Base-by-base conservation (phyloP, 164 flowering plant species). In the Echeveria elegans region DNA sequence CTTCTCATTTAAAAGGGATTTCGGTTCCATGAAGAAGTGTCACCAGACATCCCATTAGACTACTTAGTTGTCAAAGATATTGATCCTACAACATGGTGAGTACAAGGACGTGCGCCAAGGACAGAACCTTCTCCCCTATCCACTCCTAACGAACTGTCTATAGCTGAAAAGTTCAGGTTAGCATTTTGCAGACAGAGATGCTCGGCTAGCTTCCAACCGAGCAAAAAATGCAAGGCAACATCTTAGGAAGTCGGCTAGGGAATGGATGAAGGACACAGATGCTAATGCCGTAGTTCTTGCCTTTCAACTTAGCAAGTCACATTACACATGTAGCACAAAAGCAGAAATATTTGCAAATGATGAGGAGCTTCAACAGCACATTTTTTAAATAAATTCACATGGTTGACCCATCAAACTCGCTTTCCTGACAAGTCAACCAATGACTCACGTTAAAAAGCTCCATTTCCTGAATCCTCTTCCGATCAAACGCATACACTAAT, bases 191-290 rank as follows among this genome's bases (percentile, higher is more conserved):
- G 96, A 94, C 70, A 85, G 98, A 68, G 98, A 90, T 71, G 72
- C 80, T 11, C 77, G 86, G 15, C 68, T 89, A 60, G 96, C 95
- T 24, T 93, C 92, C 28, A 89, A 94, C 75, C 86, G 97, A 47
- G 98, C 98, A 11, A 90, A 91, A 74, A 91, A 90, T 74, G 92
- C 88, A 11, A 88, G 98, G 77, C 97, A 90, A 68, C 90, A 81
- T 66, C 82, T 77, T 67, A 76, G 98, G n/a, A 88, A 96, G 36
- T 90, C 90, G 21, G 88, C 83, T 74, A 87, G 81, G 69, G 94
- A 93, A 45, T 75, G 86, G 89, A 62, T 86, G 71, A 81, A 69
- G 82, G 75, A 68, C 68, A 58, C 83, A 16, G 81, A 75, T 30
- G 92, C 88, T 24, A 90, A 89, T 75, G 88, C 96, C 12, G 62